Percentiles rank a stretch among this genome's conserved stretches.
phyloP scores from a whole-genome alignment of 805 yeast genomes.

The Vanderwaltozyma verrucispora region DNA sequence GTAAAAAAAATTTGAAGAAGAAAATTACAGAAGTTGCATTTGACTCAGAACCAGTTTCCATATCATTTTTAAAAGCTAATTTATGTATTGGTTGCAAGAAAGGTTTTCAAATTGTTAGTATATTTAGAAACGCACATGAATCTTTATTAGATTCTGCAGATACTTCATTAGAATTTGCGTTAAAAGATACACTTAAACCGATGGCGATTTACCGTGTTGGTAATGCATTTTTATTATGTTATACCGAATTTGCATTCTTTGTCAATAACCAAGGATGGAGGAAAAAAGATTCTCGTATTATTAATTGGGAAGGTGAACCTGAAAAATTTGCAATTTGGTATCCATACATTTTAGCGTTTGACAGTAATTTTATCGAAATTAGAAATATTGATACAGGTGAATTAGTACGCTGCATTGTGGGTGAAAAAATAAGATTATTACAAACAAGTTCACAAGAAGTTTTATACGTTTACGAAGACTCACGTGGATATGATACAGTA shows the following conservation, averaged over 20 bases:
- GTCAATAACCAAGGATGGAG: conserved; percentile 96
- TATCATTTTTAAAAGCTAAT: conserved; percentile 79
- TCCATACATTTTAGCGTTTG: conserved; percentile 88
- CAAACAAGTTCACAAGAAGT: conserved; percentile 92
- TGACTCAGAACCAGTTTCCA: conserved; percentile 82
- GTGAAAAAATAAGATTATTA: conserved; percentile 81
- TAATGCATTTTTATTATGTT: conserved; percentile 76
- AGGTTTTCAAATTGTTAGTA: conserved; percentile 90
- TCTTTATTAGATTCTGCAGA: conserved; percentile 95
- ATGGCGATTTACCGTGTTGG: conserved; percentile 86
- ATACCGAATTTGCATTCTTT: conserved; percentile 88
- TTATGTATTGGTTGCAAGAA: conserved; percentile 92
- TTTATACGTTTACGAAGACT: conserved; percentile 83
- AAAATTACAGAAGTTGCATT: conserved; percentile 70
- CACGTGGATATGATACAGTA: conserved; percentile 82
- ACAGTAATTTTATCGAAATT: conserved; percentile 80
- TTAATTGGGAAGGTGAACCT: conserved; percentile 95
- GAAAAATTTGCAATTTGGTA: conserved; percentile 87
- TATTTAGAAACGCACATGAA: conserved; percentile 77
- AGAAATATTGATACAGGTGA: conserved; percentile 85
- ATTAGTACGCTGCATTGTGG: conserved; percentile 76
- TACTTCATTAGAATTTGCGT: conserved; percentile 87
- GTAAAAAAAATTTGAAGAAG: conserved; percentile 59
- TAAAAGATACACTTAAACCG: conserved; percentile 65
- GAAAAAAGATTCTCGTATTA: conserved; percentile 84